These are phyloP conservation scores for Beauveria sp. DNA, from an alignment of 2,329 filamentous ascomycete genomes.

Conservation along the genomic window DNA sequence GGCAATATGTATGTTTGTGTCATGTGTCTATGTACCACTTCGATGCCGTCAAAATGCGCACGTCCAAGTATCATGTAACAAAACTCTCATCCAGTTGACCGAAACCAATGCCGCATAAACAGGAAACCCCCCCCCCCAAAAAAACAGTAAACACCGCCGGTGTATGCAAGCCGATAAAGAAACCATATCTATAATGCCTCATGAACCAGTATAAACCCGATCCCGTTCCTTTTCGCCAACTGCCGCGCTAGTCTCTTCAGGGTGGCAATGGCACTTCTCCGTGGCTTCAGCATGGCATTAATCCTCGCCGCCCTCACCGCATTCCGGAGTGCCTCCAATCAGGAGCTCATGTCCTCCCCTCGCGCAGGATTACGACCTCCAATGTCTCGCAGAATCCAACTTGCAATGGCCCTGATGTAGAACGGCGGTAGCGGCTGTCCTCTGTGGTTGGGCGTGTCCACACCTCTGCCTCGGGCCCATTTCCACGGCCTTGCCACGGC, in stretches of 20 bases:
- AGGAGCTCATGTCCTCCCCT: too few relatives aligned
- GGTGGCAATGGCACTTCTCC: too few relatives aligned
- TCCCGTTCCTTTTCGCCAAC: background rate
- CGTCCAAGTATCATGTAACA: background rate
- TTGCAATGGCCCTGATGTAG: too few relatives aligned
- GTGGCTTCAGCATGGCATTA: background rate
- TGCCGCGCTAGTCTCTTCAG: background rate
- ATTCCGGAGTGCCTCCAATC: too few relatives aligned
- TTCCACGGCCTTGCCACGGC: background rate
- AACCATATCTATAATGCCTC: constrained; percentile 3
- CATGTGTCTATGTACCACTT: background rate
- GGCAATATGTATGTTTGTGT: background rate
- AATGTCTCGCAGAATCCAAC: too few relatives aligned
- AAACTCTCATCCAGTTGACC: background rate
- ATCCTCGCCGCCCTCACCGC: background rate
- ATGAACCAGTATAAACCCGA: background rate
- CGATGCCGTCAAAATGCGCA: constrained; percentile 1
- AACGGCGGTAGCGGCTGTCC: too few relatives aligned
- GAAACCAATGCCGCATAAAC: background rate
- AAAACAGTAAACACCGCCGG: background rate
- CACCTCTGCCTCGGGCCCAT: too few relatives aligned
- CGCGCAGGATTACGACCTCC: too few relatives aligned
- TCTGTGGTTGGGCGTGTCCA: too few relatives aligned
- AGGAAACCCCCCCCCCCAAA: background rate
- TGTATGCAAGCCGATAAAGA: background rate